phyloP scores from a whole-genome alignment of 805 yeast species.

The Metschnikowia kofuensis region DNA sequence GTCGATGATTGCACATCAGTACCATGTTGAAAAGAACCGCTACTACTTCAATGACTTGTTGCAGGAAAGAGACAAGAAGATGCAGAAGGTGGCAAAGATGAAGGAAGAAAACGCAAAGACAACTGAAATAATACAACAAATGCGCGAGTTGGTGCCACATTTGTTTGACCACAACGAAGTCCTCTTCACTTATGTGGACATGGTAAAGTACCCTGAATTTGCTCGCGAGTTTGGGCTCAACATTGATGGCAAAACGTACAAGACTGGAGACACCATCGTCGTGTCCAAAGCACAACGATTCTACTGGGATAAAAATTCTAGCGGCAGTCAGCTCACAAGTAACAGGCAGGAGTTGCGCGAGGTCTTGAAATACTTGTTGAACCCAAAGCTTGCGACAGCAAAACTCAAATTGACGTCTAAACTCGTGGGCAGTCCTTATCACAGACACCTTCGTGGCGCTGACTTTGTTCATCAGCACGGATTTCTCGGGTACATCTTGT shows the following conservation, averaged over 20 bases:
- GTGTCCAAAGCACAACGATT: slow-evolving; percentile 42
- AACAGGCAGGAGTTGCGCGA: slow-evolving; percentile 31
- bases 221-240: slow-evolving; percentile 37
- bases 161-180: slow-evolving; percentile 43
- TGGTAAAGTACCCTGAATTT: slow-evolving; percentile 33
- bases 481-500: slow-evolving; percentile 37
- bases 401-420: slow-evolving; percentile 20
- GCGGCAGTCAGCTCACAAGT: slow-evolving; percentile 36
- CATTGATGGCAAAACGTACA: slow-evolving; percentile 28
- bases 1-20: slow-evolving; percentile 48
- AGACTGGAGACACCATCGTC: slow-evolving; percentile 56
- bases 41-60: slow-evolving; percentile 35
- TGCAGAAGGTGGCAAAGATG: slow-evolving; percentile 40
- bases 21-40: slow-evolving; percentile 42
- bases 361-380: slow-evolving; percentile 39
- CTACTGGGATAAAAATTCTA: slow-evolving; percentile 31
- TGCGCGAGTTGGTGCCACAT: slow-evolving; percentile 50
- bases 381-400: slow-evolving; percentile 24
- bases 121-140: slow-evolving; percentile 42
- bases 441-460: slow-evolving; percentile 35
- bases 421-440: slow-evolving; percentile 45
- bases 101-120: slow-evolving; percentile 43
- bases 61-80: slow-evolving; percentile 34
- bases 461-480: slow-evolving; percentile 46
- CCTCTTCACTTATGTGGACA: slow-evolving; percentile 50